Percentiles rank a stretch among this genome's conserved stretches.
Conservation (phyloP, 2,329 filamentous ascomycete species). For the Aureobasidium sp. region DNA sequence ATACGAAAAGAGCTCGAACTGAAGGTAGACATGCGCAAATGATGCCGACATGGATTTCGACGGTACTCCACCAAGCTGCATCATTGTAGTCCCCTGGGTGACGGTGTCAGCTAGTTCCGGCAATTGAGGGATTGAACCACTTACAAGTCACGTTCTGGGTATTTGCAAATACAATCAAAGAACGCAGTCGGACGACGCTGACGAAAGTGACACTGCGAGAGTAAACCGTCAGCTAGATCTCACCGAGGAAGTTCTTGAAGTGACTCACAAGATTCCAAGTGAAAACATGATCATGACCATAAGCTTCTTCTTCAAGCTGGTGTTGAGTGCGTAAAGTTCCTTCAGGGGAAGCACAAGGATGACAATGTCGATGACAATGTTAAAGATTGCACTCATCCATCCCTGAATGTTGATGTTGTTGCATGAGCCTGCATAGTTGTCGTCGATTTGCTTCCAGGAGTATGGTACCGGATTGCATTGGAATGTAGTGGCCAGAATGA, state of each 20-base stretch:
- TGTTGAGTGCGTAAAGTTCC: constrained; percentile 15
- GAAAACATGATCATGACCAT: constrained; percentile 18
- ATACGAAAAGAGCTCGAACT: constrained; percentile 18
- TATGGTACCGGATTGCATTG: constrained; percentile 13
- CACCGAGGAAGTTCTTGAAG: too few species aligned
- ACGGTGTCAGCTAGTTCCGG: background rate
- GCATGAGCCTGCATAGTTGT: constrained; percentile 3
- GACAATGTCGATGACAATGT: constrained; percentile 18
- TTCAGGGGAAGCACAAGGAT: constrained; percentile 18
- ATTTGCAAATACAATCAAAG: constrained; percentile 16
- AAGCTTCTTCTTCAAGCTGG: constrained; percentile 15
- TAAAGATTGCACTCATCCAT: constrained; percentile 17
- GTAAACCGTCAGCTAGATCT: background rate
- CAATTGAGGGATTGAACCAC: background rate
- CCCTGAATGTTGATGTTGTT: constrained; percentile 12
- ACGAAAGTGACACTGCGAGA: constrained; percentile 17
- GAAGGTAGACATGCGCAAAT: constrained; percentile 19
- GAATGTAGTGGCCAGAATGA: constrained; percentile 16
- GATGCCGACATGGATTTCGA: constrained; percentile 19
- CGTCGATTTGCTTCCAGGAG: constrained; percentile 13
- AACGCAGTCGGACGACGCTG: constrained; percentile 19
- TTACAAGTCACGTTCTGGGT: constrained; percentile 15
- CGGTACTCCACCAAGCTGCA: constrained; percentile 17
- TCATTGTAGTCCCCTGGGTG: constrained; percentile 14
- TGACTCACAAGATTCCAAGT: constrained; percentile 19